These are phyloP conservation scores for Ganoderma leucocontextum DNA, from an alignment of 1,284 basidiomycete genomes.

Conservation along the genomic window DNA sequence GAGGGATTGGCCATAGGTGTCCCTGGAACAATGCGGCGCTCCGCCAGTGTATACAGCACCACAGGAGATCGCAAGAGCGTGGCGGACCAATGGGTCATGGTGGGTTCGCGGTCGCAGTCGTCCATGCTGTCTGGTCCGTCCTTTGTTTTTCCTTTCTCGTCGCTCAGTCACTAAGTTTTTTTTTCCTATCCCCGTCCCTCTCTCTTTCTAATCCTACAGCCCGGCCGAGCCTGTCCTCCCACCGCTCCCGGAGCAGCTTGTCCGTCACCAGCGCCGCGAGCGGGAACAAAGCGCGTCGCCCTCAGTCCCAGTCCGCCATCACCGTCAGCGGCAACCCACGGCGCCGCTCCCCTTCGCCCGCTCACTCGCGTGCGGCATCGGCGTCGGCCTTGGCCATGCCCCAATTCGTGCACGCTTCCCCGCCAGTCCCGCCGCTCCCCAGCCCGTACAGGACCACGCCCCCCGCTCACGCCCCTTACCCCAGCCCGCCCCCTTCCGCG, in stretches of 20 bases:
- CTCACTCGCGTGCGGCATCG: constrained; percentile 8
- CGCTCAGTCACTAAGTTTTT: neutral
- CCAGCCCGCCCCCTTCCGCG: neutral
- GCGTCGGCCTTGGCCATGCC: neutral
- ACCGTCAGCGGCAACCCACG: constrained; percentile 23
- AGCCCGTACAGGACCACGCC: neutral
- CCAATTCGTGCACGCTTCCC: neutral
- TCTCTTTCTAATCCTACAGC: constrained; percentile 8
- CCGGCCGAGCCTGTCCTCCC: constrained; percentile 11
- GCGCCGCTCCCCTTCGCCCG: constrained; percentile 17
- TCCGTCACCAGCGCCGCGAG: constrained; percentile 17
- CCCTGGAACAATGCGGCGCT: constrained; percentile 13
- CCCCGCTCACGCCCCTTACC: neutral
- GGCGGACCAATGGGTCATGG: constrained; percentile 43
- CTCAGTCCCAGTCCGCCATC: constrained; percentile 27
- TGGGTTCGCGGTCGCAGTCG: constrained; percentile 29
- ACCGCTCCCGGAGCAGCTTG: constrained; percentile 27
- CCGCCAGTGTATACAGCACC: constrained; percentile 24
- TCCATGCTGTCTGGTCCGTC: constrained; percentile 17
- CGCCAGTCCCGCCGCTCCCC: constrained; percentile 1
- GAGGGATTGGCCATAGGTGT: neutral
- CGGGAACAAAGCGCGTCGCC: constrained; percentile 24
- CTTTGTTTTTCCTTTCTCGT: constrained; percentile 1
- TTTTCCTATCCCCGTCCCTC: neutral
- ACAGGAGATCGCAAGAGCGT: constrained; percentile 33